phyloP scores from a whole-genome alignment of 179 eudicot genomes.

The Silene vulgaris region DNA sequence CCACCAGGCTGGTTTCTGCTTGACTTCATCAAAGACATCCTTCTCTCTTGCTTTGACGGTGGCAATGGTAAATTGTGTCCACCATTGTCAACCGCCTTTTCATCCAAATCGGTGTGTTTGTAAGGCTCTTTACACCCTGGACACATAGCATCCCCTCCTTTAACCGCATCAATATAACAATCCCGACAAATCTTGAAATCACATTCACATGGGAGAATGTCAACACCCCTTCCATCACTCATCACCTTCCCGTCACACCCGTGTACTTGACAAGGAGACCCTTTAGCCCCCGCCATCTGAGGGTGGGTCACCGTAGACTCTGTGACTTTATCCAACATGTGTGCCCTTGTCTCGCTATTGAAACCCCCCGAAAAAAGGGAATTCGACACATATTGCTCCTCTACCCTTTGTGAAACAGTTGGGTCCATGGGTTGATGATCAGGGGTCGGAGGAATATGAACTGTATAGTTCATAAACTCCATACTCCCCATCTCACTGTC shows the following conservation, averaged over 20 bases:
- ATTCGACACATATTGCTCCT: conserved; percentile 49
- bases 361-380: conserved; percentile 75
- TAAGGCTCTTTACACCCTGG: conserved; percentile 84
- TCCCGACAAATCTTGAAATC: conserved; percentile 74
- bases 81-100: conserved; percentile 23
- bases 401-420: conserved; percentile 57
- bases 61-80: conserved; percentile 48
- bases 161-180: conserved; percentile 59
- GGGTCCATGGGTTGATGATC: conserved; percentile 44
- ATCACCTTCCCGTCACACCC: conserved; percentile 49
- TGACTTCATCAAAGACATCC: conserved; percentile 74
- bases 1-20: conserved; percentile 31
- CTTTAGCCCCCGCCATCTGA: conserved; percentile 23
- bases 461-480: conserved; percentile 60
- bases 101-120: conserved; percentile 43
- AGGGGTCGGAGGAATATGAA: conserved; percentile 88
- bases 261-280: conserved; percentile 38
- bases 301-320: conserved; percentile 39
- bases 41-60: conserved; percentile 50
- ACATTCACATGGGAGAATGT: conserved; percentile 60
- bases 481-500: conserved; percentile 42
- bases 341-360: conserved; percentile 70
- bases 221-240: conserved; percentile 64
- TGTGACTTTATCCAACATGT: conserved; percentile 49
- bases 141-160: conserved; percentile 51